Evolutionary conservation across 2,329 filamentous ascomycete genomes (phyloP).

Genomic region (Arthroderma uncinatum): DNA sequence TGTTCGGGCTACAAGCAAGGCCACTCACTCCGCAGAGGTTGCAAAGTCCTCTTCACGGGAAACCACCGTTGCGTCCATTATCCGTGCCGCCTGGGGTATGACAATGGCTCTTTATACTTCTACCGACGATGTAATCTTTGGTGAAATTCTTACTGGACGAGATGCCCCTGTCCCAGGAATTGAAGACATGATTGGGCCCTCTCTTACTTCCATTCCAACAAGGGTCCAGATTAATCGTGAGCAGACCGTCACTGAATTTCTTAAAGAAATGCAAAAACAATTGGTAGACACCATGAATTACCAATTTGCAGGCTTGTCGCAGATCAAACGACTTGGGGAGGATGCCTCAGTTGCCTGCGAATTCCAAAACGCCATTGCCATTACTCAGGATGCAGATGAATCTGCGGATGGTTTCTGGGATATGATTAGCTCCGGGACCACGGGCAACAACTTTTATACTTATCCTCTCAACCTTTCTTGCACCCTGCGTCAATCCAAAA

Average conservation of each 20-base stretch:
- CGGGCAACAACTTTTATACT: constrained; percentile 12
- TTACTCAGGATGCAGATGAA: constrained; percentile 20
- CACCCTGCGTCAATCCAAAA: constrained; percentile 8
- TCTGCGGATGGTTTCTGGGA: constrained; percentile 13
- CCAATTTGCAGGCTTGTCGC: constrained; percentile 44
- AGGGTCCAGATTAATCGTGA: constrained; percentile 24
- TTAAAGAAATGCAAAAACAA: constrained; percentile 44
- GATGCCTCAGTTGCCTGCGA: constrained; percentile 30
- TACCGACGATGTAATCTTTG: constrained; percentile 33
- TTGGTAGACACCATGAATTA: constrained; percentile 46
- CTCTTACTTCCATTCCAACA: constrained; percentile 32
- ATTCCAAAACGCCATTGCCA: constrained; percentile 32
- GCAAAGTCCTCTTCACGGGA: constrained; percentile 5
- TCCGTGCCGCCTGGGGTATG: constrained; percentile 32
- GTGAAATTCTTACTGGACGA: constrained; percentile 32
- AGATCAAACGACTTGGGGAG: constrained; percentile 41
- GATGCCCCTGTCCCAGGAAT: constrained; percentile 29
- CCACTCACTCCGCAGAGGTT: constrained; percentile 3
- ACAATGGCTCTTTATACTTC: constrained; percentile 26
- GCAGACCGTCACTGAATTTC: constrained; percentile 36
- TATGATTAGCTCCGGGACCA: constrained; percentile 9
- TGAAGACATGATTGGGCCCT: constrained; percentile 31
- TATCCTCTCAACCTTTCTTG: constrained; percentile 15
- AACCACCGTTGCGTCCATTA: constrained; percentile 23
- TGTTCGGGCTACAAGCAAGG: constrained; percentile 8